Percentiles rank a stretch among this genome's conserved stretches.
Evolutionary conservation across 75 land plant genomes (phyloP).

Genomic region (Sequoiadendron giganteum): DNA sequence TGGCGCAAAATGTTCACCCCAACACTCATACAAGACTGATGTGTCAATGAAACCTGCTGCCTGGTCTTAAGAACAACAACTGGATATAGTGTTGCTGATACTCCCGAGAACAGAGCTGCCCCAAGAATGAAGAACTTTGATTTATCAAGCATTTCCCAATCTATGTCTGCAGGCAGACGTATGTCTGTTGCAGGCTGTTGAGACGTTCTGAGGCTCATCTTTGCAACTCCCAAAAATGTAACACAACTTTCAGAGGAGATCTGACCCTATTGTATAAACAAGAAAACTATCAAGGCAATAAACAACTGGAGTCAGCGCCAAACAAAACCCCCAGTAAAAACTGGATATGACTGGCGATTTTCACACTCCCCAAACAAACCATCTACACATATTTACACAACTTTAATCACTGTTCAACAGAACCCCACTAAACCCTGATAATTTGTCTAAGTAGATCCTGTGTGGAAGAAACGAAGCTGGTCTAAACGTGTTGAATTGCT

Average conservation of each 20-base stretch:
- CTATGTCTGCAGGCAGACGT: conserved; percentile 85
- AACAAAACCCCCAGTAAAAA: too few species aligned
- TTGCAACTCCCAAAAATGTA: conserved; percentile 17
- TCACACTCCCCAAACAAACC: background rate
- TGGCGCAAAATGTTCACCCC: conserved; percentile 50
- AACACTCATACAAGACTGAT: conserved; percentile 40
- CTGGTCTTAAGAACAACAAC: conserved; percentile 77
- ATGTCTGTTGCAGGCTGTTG: conserved; percentile 43
- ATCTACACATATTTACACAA: background rate
- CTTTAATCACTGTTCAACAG: background rate
- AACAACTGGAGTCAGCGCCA: background rate
- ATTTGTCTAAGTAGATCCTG: background rate
- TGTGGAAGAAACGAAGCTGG: background rate
- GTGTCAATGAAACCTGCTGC: conserved; percentile 55
- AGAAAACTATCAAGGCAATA: background rate
- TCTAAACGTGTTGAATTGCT: background rate
- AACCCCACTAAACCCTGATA: background rate
- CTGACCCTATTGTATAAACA: background rate
- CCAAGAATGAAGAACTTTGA: conserved; percentile 89
- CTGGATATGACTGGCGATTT: background rate
- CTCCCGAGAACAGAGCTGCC: conserved; percentile 91
- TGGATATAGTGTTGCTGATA: conserved; percentile 83
- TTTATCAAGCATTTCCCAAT: conserved; percentile 95
- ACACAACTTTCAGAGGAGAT: background rate
- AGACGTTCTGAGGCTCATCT: conserved; percentile 45